Evolutionary conservation across 1,284 basidiomycete genomes (phyloP), one percentile per base, ranked within the genome.

Genomic region (Ustanciosporium gigantosporum): DNA sequence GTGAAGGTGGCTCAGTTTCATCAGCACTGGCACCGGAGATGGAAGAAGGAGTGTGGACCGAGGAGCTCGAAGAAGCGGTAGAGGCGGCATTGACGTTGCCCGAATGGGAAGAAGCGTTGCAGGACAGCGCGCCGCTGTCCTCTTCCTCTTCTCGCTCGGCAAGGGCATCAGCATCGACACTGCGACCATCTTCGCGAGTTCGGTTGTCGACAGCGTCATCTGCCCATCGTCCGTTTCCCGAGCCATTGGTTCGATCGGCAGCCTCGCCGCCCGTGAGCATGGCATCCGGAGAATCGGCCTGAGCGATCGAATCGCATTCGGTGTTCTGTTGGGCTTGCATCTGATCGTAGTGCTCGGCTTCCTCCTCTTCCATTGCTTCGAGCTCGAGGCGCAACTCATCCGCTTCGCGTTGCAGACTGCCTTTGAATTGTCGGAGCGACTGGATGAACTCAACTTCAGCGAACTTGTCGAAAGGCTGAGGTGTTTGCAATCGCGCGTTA

Each of bases 361-460:
- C 57, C 24, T 70, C 68, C 22, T 51, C 36, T 36, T 70, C 60
- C 13, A 72, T 31, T 27, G 59, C 60, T 16, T 57, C 65, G 13
- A 70, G 36, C 43, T 72, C 71, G 5, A 49, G 44, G 13, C 53
- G 46, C 47, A 74, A 53, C 55, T 74, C 71, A 36, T 72, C 68
- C 6, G 70, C 58, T 45, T 77, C 70, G 15, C 61, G 43, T 42
- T 74, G 69, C 17, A 77, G 44, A 19, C 68, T 73, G 14, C 29
- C 14, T 36, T 67, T 70, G 57, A 77, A 76, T 17, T 76, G 70
- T 5, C 41, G 32, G 6, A 74, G 46, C 21, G 69, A 67, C 31
- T 52, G 57, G 45, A 77, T 68, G 41, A 69, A 59, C 48, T 77
- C 75, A 38, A 77, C 66, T 5, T 76, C 70, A 38, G 41, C 58